Evolutionary conservation across 345 rosid species (phyloP).

Genomic region (Lagerstroemia speciosa): DNA sequence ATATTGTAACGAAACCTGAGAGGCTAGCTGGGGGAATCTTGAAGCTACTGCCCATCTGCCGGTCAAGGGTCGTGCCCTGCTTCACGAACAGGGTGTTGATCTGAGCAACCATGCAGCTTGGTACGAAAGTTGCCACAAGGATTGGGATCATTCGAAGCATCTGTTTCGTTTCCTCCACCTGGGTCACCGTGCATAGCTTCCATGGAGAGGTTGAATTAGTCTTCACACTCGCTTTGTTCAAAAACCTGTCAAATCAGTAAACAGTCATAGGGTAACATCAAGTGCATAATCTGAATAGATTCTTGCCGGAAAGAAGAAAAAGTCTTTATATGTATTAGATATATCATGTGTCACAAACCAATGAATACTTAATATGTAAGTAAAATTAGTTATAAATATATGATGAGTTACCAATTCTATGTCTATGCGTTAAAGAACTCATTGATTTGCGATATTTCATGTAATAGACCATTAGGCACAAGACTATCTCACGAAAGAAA

Average conservation of each 20-base stretch:
- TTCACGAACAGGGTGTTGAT: slow-evolving; percentile 67
- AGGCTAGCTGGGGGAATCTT: slow-evolving; percentile 64
- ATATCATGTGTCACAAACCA: no score
- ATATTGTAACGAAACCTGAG: slow-evolving; percentile 44
- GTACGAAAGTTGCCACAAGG: slow-evolving; percentile 57
- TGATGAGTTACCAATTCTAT: no score
- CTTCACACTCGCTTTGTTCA: slow-evolving; percentile 60
- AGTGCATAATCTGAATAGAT: not conserved
- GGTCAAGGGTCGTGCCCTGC: slow-evolving; percentile 83
- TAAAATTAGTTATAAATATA: no score
- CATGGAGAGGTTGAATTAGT: slow-evolving; percentile 45
- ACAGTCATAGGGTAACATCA: not conserved
- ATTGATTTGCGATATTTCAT: no score
- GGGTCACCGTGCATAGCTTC: slow-evolving; percentile 64
- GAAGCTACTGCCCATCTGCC: slow-evolving; percentile 43
- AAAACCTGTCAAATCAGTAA: slow-evolving; percentile 32
- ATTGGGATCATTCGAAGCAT: slow-evolving; percentile 85
- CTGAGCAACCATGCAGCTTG: slow-evolving; percentile 77
- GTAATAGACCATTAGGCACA: no score
- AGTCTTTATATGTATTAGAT: no score
- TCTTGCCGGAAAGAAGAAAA: no score
- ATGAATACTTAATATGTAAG: no score
- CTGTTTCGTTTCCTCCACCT: slow-evolving; percentile 95
- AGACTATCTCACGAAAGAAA: not conserved
- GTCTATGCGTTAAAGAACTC: no score